These are phyloP conservation scores for Coemansia pectinata DNA, from an alignment of 192 early-diverging fungal species.

Conservation along the genomic window DNA sequence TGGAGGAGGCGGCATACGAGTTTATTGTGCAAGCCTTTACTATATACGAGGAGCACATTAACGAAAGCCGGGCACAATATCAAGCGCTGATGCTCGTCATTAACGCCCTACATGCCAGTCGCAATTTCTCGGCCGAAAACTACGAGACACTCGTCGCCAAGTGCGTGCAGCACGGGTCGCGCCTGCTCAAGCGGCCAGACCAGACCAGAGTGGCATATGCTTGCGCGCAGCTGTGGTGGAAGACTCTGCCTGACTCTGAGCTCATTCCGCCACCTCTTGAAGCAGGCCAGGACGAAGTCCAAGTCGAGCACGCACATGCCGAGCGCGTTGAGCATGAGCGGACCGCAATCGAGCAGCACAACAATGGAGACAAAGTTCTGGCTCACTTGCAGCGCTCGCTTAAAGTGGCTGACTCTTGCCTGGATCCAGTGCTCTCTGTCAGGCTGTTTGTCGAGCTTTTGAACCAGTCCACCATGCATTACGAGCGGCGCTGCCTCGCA, in stretches of 20 bases:
- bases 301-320: slow-evolving; percentile 35
- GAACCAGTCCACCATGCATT: slow-evolving; percentile 94
- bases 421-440: slow-evolving; percentile 87
- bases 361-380: slow-evolving; percentile 87
- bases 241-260: slow-evolving; percentile 50
- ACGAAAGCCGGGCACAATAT: slow-evolving; percentile 88
- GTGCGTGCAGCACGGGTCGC: slow-evolving; percentile 84
- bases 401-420: slow-evolving; percentile 90
- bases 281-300: slow-evolving; percentile 50
- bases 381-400: slow-evolving; percentile 93
- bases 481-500: slow-evolving; percentile 87
- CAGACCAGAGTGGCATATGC: slow-evolving; percentile 87
- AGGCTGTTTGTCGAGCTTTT: slow-evolving; percentile 97
- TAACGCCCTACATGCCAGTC: slow-evolving; percentile 79
- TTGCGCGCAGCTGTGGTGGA: slow-evolving; percentile 94
- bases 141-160: slow-evolving; percentile 95
- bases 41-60: slow-evolving; percentile 95
- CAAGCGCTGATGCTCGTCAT: slow-evolving; percentile 88
- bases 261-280: slow-evolving; percentile 47
- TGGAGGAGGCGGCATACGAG: slow-evolving; percentile 96
- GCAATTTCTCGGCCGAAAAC: slow-evolving; percentile 84
- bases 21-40: slow-evolving; percentile 97
- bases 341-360: slow-evolving; percentile 64
- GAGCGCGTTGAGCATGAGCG: slow-evolving; percentile 54
- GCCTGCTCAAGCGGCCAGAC: slow-evolving; percentile 91